A percentile compares a stretch with the other conserved stretches of the same genome.
These are phyloP conservation scores for Colletotrichum gloeosporioides DNA, from an alignment of 2,329 filamentous ascomycete genomes.

Conservation along the genomic window DNA sequence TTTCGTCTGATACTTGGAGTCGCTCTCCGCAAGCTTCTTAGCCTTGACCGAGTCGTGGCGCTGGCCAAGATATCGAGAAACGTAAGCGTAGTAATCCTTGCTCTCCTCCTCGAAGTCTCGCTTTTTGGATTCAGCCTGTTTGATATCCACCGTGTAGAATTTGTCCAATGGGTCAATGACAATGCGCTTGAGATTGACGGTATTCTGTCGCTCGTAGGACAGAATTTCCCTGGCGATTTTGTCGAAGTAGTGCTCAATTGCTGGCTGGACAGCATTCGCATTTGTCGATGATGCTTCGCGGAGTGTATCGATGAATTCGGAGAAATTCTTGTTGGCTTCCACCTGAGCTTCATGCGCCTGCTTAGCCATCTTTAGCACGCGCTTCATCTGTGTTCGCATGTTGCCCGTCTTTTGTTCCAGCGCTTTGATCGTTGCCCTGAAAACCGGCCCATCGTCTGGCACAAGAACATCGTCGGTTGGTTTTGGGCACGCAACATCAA, in stretches of 20 bases:
- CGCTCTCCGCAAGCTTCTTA: conserved; percentile 94
- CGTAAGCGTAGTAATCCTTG: conserved; percentile 97
- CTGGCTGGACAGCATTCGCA: conserved; percentile 94
- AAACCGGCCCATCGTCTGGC: conserved; percentile 91
- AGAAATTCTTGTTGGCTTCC: conserved; percentile 85
- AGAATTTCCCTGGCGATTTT: conserved; percentile 94
- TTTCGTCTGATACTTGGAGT: conserved; percentile 95
- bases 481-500: conserved; percentile 86
- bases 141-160: conserved; percentile 94
- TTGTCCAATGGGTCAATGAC: conserved; percentile 94
- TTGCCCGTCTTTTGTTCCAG: conserved; percentile 95
- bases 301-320: conserved; percentile 83
- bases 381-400: conserved; percentile 94
- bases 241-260: conserved; percentile 97
- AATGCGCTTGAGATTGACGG: conserved; percentile 83
- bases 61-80: conserved; percentile 94
- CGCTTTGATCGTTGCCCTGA: conserved; percentile 95
- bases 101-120: conserved; percentile 99
- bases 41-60: conserved; percentile 95
- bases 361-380: conserved; percentile 93
- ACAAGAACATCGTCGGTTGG: conserved; percentile 85
- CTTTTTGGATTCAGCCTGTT: conserved; percentile 95
- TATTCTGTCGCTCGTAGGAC: conserved; percentile 84
- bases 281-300: conserved; percentile 90
- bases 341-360: conserved; percentile 80